These are phyloP conservation scores for Vitis rupestris DNA, from an alignment of 164 flowering plant genomes.

Conservation along the genomic window DNA sequence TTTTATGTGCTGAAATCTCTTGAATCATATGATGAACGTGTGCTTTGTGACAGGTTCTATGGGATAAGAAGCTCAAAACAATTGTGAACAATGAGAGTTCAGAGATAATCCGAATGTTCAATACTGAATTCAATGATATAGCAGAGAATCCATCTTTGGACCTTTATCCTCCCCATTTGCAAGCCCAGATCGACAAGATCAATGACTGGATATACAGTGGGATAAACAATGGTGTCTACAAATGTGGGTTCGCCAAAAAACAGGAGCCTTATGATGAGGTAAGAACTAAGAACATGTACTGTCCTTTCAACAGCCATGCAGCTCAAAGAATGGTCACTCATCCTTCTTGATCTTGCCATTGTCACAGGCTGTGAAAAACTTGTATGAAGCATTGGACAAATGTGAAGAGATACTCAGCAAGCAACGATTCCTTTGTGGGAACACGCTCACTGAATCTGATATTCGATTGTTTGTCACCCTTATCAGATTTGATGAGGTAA, in stretches of 20 bases:
- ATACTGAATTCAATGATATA: conserved; percentile 78
- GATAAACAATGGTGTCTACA: conserved; percentile 94
- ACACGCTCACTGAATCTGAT: conserved; percentile 79
- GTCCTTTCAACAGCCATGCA: too few species aligned
- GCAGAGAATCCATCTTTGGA: conserved; percentile 79
- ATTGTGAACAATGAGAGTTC: conserved; percentile 91
- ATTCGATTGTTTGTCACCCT: conserved; percentile 89
- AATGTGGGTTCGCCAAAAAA: conserved; percentile 86
- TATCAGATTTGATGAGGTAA: conserved; percentile 94
- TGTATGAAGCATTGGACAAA: conserved; percentile 79
- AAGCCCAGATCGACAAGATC: conserved; percentile 58
- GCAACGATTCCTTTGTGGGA: conserved; percentile 81
- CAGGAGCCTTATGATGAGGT: conserved; percentile 83
- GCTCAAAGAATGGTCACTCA: not conserved
- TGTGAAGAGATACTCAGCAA: conserved; percentile 81
- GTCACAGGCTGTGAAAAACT: conserved; percentile 60
- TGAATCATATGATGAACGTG: not conserved
- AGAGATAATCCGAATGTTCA: conserved; percentile 90
- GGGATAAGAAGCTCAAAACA: conserved; percentile 91
- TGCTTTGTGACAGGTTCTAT: conserved; percentile 61
- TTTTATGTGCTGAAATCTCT: not conserved
- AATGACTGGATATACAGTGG: conserved; percentile 79
- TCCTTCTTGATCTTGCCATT: conserved; percentile 1
- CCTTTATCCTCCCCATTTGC: conserved; percentile 75
- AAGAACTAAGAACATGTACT: too few species aligned